Evolutionary conservation across 306 rosid genomes (phyloP).

Genomic region (Sindora glabra): DNA sequence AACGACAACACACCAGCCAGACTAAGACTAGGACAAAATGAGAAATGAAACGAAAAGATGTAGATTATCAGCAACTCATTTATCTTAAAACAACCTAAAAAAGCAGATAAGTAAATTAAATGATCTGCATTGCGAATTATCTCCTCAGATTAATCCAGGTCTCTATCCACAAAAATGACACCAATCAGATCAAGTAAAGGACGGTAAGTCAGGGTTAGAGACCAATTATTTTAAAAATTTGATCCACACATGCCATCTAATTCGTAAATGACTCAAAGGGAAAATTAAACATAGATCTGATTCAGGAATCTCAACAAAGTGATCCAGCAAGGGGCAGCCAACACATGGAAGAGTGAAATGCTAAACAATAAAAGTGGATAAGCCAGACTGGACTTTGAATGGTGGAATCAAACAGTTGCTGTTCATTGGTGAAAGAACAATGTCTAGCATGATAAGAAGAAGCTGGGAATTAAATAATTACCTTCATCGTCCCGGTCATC

Average conservation of each 20-base stretch:
- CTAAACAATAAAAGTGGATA: background rate
- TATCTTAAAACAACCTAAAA: constrained; percentile 9
- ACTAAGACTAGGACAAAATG: background rate
- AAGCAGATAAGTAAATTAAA: constrained; percentile 4
- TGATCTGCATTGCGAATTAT: constrained; percentile 26
- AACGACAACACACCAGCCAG: background rate
- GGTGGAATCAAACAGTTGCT: background rate
- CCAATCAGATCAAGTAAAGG: constrained; percentile 22
- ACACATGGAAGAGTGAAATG: background rate
- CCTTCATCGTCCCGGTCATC: constrained; percentile 99
- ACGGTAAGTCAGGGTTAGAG: constrained; percentile 13
- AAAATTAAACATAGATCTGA: constrained; percentile 51
- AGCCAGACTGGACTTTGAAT: constrained; percentile 22
- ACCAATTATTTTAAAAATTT: constrained; percentile 14
- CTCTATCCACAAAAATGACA: background rate
- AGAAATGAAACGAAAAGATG: constrained; percentile 15
- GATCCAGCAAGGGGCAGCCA: constrained; percentile 20
- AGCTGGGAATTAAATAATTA: no score
- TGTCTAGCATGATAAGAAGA: background rate
- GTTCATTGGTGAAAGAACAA: background rate
- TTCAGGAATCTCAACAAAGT: constrained; percentile 11
- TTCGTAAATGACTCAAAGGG: background rate
- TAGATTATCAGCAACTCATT: constrained; percentile 15
- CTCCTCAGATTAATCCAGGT: constrained; percentile 1
- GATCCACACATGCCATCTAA: constrained; percentile 15